Base-by-base conservation (phyloP, 345 rosid genomes). In the Capsella bursapastoris region DNA sequence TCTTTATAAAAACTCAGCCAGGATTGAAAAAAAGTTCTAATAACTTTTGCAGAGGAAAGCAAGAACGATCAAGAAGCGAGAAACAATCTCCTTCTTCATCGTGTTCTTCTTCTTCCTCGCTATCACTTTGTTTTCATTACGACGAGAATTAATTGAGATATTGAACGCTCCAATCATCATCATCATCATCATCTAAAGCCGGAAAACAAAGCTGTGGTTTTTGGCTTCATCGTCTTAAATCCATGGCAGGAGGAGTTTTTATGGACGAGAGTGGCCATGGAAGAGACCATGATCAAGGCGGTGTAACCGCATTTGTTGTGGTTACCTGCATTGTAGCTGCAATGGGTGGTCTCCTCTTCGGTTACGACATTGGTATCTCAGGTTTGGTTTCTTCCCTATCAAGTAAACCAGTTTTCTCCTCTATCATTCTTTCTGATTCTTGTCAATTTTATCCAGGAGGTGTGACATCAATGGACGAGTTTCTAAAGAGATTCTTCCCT, bases 301-400 rank as follows among this genome's bases (percentile, higher is more conserved):
- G 72, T 6, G 55, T 50, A 7, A 77, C 81, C 3, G 3, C 47
- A 0, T 77, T 77, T 50, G 81, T 71, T 22, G 62, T 71, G 16
- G 4, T 71, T 3, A 11, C 82, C 0, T 78, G 84, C 51, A 5
- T 82, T 4, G 61, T 74, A 1, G 83, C 83, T 10, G 86, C 84
- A 3, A 68, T 51, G 25, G 88, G 86, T 1, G 88, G 88, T 57
- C 66, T 84, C 0, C 75, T 84, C 45, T 82, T 78, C 13, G 84
- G 86, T 29, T 84, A 84, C 49, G 88, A 84, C 40, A 81, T 73
- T 5, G 86, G 88, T 47, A 80, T 84, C 66, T 82, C 88, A 70
- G 88, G 88, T 76, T 68, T 34, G 70, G 2, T 62, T 62, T 53
- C 70, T 69, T 76, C 4, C 52, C 5, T 0, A 3, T 25, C 64